Base-by-base conservation (phyloP, 768 basidiomycete species). In the Tricholomella constricta region DNA sequence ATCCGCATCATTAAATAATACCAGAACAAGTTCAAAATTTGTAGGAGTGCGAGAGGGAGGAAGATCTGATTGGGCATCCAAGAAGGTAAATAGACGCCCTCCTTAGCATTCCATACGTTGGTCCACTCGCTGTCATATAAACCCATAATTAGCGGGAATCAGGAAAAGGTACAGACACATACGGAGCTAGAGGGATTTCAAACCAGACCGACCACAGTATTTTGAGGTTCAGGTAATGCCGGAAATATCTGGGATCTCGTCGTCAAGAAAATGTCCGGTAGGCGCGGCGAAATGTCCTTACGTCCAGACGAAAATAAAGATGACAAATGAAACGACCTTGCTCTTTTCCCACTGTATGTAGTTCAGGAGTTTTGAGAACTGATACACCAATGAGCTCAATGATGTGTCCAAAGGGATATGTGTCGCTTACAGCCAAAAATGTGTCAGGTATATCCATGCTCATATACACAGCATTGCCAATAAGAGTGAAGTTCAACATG, bases 391-490 rank as follows among this genome's bases (percentile, higher is more conserved):
- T 27, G 9, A 20, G 15, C 17, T 51, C 11, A 46, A 35, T 5
- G 3, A 11, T 12, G 12, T 15, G 12, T 41, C 6, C 2, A 22
- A 31, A 14, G 29, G n/a, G 23, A 42, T n/a, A 40, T 29, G 42
- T 27, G 10, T 38, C 23, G 73, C 88, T 58, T 57, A 93, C 88
- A 11, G 91, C 94, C 11, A 99, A 77, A 69, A 89, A 91, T 29
- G 84, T 72, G 65, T 99, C 97, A 0, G 95, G 93, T 17, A 95
- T 78, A 73, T 99, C 97, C 97, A 98, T 98, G 67, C 94, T 97
- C 72, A 95, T 79, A 62, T 88, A 98, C 25, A 99, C 82, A 5
- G 94, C 88, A 58, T 91, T 89, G 9, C 97, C 97, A 37, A 98
- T 94, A 46, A 82, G 70, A 0, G 94, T 98, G 47, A 93, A 37